Evolutionary conservation across 768 basidiomycete genomes (phyloP).

Genomic region (Suillus clintonianus): DNA sequence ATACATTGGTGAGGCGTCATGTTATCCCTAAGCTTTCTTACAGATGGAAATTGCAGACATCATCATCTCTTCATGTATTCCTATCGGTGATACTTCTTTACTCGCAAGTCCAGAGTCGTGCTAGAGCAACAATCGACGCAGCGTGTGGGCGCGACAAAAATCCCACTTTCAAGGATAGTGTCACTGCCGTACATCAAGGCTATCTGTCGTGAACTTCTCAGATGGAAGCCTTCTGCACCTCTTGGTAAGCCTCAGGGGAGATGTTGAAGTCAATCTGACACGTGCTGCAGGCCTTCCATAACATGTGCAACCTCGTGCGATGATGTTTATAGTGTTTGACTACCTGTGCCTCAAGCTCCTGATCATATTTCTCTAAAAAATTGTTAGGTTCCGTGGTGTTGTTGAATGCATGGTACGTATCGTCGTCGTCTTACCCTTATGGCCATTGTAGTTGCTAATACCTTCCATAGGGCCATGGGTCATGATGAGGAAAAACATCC

Average conservation of each 20-base stretch:
- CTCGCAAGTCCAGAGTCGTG: constrained; percentile 10
- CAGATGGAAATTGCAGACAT: not conserved
- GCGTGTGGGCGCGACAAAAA: not conserved
- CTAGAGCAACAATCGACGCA: constrained; percentile 14
- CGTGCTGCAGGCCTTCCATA: not conserved
- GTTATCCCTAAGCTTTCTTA: no score
- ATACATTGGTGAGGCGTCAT: not conserved
- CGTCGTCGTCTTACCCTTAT: no score
- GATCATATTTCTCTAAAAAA: not conserved
- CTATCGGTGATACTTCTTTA: constrained; percentile 4
- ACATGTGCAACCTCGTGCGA: not conserved
- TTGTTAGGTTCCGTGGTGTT: not conserved
- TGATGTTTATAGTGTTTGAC: not conserved
- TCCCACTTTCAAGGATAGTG: not conserved
- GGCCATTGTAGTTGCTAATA: not conserved
- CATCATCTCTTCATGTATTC: constrained; percentile 1
- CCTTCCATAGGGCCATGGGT: not conserved
- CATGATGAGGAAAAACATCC: no score
- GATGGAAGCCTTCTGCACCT: not conserved
- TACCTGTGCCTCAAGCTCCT: not conserved
- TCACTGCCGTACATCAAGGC: not conserved
- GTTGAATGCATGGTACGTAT: not conserved
- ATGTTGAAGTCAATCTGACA: no score
- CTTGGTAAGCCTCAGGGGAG: not conserved
- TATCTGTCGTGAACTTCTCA: not conserved